phyloP scores from a whole-genome alignment of 139 green algal species.

The Axilococcus clingmanii region DNA sequence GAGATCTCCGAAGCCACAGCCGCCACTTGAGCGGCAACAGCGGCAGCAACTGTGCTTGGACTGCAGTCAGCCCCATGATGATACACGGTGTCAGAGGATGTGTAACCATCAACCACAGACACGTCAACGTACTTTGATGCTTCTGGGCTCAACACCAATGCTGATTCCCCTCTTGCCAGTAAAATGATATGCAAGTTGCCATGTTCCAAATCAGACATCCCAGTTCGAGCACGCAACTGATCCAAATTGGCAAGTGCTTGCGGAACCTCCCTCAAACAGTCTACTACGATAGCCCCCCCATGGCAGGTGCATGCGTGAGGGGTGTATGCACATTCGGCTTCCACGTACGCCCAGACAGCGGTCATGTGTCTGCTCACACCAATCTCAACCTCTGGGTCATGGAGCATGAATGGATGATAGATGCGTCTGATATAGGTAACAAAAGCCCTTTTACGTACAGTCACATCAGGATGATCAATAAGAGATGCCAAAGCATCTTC shows the following conservation, averaged over 20 bases:
- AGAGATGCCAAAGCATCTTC: slow-evolving; percentile 86
- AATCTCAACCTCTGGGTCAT: slow-evolving; percentile 36
- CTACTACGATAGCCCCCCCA: slow-evolving; percentile 34
- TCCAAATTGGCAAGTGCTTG: slow-evolving; percentile 21
- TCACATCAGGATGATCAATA: slow-evolving; percentile 36
- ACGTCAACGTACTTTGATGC: slow-evolving; percentile 12
- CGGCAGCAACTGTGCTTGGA: slow-evolving; percentile 16
- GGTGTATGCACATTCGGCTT: slow-evolving; percentile 11
- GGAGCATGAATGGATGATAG: slow-evolving; percentile 72
- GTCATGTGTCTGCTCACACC: background rate
- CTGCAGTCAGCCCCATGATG: slow-evolving; percentile 1
- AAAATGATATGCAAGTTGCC: slow-evolving; percentile 52
- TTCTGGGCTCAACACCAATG: slow-evolving; percentile 15
- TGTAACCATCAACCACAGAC: slow-evolving; percentile 16
- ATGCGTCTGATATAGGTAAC: slow-evolving; percentile 81
- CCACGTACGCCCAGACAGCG: slow-evolving; percentile 40
- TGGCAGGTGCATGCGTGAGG: slow-evolving; percentile 10
- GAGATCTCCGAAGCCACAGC: slow-evolving; percentile 2
- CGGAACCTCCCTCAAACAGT: slow-evolving; percentile 24
- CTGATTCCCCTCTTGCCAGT: slow-evolving; percentile 17
- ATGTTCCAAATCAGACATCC: background rate
- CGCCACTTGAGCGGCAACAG: slow-evolving; percentile 18
- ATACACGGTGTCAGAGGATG: slow-evolving; percentile 16
- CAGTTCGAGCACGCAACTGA: slow-evolving; percentile 9
- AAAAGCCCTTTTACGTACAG: slow-evolving; percentile 39